Evolutionary conservation across 2,329 filamentous ascomycete genomes (phyloP), one percentile per base, ranked within the genome.

Genomic region (Clonostachys rhizophaga): DNA sequence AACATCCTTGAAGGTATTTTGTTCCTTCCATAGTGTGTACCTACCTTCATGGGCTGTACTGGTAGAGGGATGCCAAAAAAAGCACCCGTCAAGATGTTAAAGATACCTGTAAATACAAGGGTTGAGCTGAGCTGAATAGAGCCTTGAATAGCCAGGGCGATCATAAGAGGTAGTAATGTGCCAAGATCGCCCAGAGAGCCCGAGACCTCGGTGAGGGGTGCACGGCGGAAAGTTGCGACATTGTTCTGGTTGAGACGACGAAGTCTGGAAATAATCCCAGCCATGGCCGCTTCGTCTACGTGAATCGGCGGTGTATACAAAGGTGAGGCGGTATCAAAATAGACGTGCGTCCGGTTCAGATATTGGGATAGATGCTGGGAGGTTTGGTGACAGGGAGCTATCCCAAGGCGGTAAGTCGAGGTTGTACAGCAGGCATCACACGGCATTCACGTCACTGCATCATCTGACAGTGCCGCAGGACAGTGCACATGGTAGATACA

Each of bases 31-130:
- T 42, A 8, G 40, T 3, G 4, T 20, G 14, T 9, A 34, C 9
- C 14, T 14, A 79, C 78, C 70, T 85, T 85, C 81, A 85, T 85
- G n/a, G 91, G 91, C 69, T 96, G 91, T 0, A 96, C 91, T 0
- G 91, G 91, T 5, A 96, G 69, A 3, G 92, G 92, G 39, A 97
- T 86, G 7, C 92, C 92, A 58, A 96, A 97, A 34, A 85, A 67
- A 2, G 84, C 61, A 16, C 92, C 94, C 0, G 91, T 96, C 12
- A 87, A 58, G 47, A 96, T 81, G 59, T 97, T 97, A 65, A 87
- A 92, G 10, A 91, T 59, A 2, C 94, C 94, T 0, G 90, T 91
- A 62, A 96, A 94, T 6, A 97, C 81, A 1, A 97, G 78, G 0
- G 92, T 96, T 43, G 85, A 84, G 24, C 89, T 83, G 2, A 97